Evolutionary conservation across 139 green algal genomes (phyloP), one percentile per base, ranked within the genome.

Genomic region (Micractinium conductrix): DNA sequence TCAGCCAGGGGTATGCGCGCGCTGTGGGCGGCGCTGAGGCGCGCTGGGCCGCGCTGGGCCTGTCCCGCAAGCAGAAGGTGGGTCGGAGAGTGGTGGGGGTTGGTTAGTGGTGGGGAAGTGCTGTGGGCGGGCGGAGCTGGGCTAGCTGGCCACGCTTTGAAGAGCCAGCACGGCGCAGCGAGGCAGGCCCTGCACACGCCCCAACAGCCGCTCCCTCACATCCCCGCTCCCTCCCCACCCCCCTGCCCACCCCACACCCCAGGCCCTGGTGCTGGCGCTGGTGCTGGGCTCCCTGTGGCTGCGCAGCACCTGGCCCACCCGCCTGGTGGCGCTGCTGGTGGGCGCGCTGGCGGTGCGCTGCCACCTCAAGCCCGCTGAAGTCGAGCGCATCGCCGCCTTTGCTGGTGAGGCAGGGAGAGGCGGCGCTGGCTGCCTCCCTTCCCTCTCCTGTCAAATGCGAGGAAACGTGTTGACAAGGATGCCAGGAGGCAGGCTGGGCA

Each of bases 291-390:
- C 43, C 28, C 69, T 88, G 30, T 90, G 80, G 86, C 37, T 79
- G 40, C 58, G 45, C 19, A 68, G 43, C 12, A 33, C 30, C n/a
- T 91, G 88, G 88, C 30, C 85, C 69, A 84, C 87, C n/a, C 72
- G 88, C 69, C 19, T 86, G 3, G 44, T 73, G 48, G 76, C 55
- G 24, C 33, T 91, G 75, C 74, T 91, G 75, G 70, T 88, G 50
- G 88, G 73, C 26, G 72, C 69, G 30, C 80, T 91, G 43, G 74
- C 67, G 17, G 72, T 90, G 48, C 80, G 88, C 53, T 91, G 88
- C 85, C 75, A 87, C 43, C 65, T 91, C 2, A 88, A 86, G 62
- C 86, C 86, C 7, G 67, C 80, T 40, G 88, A 91, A 62, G 87
- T 90, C 33, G 62, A 83, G 60, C 78, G 78, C 78, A 83, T 83